These are phyloP conservation scores for Ascocoryne sarcoides DNA, from an alignment of 2,329 filamentous ascomycete genomes.

Conservation along the genomic window DNA sequence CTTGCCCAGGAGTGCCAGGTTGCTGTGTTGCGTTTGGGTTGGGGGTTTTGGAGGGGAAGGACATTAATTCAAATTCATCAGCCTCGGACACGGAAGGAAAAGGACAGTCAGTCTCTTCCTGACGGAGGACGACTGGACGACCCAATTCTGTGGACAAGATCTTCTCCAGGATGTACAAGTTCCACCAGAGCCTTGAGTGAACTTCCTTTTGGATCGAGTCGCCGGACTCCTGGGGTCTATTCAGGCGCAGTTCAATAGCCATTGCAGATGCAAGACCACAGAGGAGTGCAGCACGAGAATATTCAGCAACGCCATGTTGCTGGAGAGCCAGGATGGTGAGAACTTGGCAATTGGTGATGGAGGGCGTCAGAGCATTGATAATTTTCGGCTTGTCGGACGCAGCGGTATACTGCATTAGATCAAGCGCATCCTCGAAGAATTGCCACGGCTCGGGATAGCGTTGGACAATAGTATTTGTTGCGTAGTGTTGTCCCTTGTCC, in stretches of 20 bases:
- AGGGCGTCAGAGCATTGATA: slow-evolving; percentile 18
- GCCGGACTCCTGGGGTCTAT: slow-evolving; percentile 16
- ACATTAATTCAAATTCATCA: slow-evolving; percentile 27
- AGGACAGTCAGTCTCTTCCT: slow-evolving; percentile 23
- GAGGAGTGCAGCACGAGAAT: slow-evolving; percentile 22
- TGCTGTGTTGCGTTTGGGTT: too few relatives aligned
- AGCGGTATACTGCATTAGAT: slow-evolving; percentile 13
- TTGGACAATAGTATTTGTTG: slow-evolving; percentile 6
- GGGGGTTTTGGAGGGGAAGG: too few relatives aligned
- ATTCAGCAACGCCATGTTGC: slow-evolving; percentile 26
- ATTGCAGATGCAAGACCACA: slow-evolving; percentile 23
- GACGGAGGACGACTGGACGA: slow-evolving; percentile 20
- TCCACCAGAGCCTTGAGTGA: slow-evolving; percentile 27
- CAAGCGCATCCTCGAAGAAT: slow-evolving; percentile 20
- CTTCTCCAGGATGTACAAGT: slow-evolving; percentile 27
- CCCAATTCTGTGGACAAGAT: slow-evolving; percentile 26
- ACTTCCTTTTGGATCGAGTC: slow-evolving; percentile 22
- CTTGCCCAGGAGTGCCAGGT: slow-evolving; percentile 4
- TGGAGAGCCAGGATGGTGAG: slow-evolving; percentile 23
- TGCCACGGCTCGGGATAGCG: slow-evolving; percentile 15
- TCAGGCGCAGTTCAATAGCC: slow-evolving; percentile 25
- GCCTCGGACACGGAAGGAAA: slow-evolving; percentile 24
- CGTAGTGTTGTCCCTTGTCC: slow-evolving; percentile 13
- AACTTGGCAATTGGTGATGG: slow-evolving; percentile 24
- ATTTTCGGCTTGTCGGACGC: slow-evolving; percentile 4